Evolutionary conservation across 1,284 basidiomycete species (phyloP), one percentile per base, ranked within the genome.

Genomic region (Anthracocystis walkeri): DNA sequence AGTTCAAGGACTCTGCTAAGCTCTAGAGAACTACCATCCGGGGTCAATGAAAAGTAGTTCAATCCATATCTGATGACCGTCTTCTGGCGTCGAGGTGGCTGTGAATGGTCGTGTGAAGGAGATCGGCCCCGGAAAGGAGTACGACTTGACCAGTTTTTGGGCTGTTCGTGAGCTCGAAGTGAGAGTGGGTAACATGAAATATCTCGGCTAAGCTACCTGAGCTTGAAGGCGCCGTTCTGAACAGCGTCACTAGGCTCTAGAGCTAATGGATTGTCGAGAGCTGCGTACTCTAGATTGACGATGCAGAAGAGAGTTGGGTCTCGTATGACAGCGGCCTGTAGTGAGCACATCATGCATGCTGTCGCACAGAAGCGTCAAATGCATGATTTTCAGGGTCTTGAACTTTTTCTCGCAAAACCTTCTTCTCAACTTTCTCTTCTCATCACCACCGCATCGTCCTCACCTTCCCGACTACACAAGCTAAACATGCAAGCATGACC

Each of bases 1-100:
- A 79, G 61, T 77, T 80, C 65, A 73, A 83, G 62, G 74, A 75
- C 58, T 70, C 65, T 18, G 69, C 82, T 14, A 82, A 82, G 67
- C 75, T 83, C 38, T 82, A 58, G 75, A 23, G 11, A 29, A 35
- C 1, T 10, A 14, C 23, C 8, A 16, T 33, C 1, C n/a, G 23
- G 2, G 20, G 46, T 45, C 20, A 65, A 62, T 45, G 41, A 40
- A 57, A 40, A 53, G 50, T 33, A 68, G 4, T 54, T 14, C 38
- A 14, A 25, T 46, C 8, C 8, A 20, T 21, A 7, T 12, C 10
- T n/a, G n/a, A 18, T 21, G 48, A 10, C 35, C 14, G 12, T 3
- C 35, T n/a, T 2, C 27, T 31, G 27, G 48, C 6, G 7, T 49
- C 16, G 8, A n/a, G 16, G 2, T 23, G 27, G n/a, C 18, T 49